Evolutionary conservation across 108 stramenopile species (phyloP).

Genomic region (Pseudonitzschia delicatissima): DNA sequence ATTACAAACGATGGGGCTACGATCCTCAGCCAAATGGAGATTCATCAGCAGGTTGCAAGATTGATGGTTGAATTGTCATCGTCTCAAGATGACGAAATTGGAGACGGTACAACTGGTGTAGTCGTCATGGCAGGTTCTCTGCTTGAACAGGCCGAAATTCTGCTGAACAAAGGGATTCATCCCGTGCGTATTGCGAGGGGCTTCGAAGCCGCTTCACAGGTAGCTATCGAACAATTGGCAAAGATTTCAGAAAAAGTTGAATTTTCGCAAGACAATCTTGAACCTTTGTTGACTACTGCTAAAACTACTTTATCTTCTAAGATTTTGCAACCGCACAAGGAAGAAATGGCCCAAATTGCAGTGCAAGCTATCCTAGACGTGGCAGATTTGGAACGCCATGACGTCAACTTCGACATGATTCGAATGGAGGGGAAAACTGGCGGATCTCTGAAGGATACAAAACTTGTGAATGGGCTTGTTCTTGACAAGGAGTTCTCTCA

Average conservation of each 20-base stretch:
- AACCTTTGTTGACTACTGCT: slow-evolving; percentile 90
- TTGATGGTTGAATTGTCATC: slow-evolving; percentile 95
- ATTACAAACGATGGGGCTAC: slow-evolving; percentile 99
- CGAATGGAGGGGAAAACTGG: slow-evolving; percentile 99
- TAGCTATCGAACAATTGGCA: slow-evolving; percentile 86
- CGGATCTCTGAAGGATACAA: slow-evolving; percentile 95
- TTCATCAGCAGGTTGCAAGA: slow-evolving; percentile 94
- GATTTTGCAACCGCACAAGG: slow-evolving; percentile 95
- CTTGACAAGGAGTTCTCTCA: slow-evolving; percentile 98
- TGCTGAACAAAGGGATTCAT: slow-evolving; percentile 92
- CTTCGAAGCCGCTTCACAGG: slow-evolving; percentile 92
- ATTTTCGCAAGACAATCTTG: slow-evolving; percentile 82
- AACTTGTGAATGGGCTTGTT: slow-evolving; percentile 95
- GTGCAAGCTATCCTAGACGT: slow-evolving; percentile 95
- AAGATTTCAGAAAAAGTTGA: slow-evolving; percentile 87
- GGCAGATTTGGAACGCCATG: slow-evolving; percentile 93
- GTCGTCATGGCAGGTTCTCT: slow-evolving; percentile 98
- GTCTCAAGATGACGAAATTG: slow-evolving; percentile 99
- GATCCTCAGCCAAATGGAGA: slow-evolving; percentile 94
- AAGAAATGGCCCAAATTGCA: slow-evolving; percentile 95
- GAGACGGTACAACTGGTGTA: slow-evolving; percentile 99
- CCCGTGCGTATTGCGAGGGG: slow-evolving; percentile 97
- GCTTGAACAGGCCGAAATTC: slow-evolving; percentile 95
- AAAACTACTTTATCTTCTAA: slow-evolving; percentile 96
- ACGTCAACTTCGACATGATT: slow-evolving; percentile 99